Base-by-base conservation (phyloP, 768 basidiomycete genomes). In the Pisolithus albus region DNA sequence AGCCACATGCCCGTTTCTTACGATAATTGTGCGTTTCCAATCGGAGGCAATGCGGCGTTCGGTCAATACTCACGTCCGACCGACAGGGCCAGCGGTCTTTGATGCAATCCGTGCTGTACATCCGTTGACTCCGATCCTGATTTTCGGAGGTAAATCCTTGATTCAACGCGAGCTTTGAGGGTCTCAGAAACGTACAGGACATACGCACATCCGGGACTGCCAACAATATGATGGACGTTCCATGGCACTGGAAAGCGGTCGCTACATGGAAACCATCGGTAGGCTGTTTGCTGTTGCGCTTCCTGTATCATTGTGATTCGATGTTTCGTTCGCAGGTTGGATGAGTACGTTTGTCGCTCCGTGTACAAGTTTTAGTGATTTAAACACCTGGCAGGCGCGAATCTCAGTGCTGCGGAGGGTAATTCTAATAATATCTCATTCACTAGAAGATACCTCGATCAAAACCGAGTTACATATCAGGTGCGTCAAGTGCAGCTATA, bases 201-300 rank as follows among this genome's bases (percentile, higher is more conserved):
- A 92, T 56, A 75, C 77, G 0, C 87, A 92, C 64, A 84, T 90
- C 52, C 82, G 90, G 40, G 87, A 92, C 61, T 92, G 90, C 67
- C 58, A 80, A 76, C 68, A 66, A 77, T 77, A 50, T 41, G 91
- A 94, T 64, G 78, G 76, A 4, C 76, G 84, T n/a, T 83, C 84
- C 0, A 89, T 92, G 73, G 74, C 84, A 2, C 63, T 93, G 54
- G 88, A 91, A 60, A 86, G 88, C 56, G 88, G 93, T 16, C 74
- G 90, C 21, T 95, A 94, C 63, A 88, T 95, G 85, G 93, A 96
- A 70, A 96, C 92, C 9, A 72, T 94, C 49, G 91, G 89, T 86
- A 46, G 11, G 78, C 47, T 11, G 10, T 15, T 18, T 38, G 26
- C 24, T 4, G 18, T 21, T 30, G 26, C 4, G 19, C 2, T 18